Conservation (phyloP, 164 flowering plant species). For the Annona squamosa region DNA sequence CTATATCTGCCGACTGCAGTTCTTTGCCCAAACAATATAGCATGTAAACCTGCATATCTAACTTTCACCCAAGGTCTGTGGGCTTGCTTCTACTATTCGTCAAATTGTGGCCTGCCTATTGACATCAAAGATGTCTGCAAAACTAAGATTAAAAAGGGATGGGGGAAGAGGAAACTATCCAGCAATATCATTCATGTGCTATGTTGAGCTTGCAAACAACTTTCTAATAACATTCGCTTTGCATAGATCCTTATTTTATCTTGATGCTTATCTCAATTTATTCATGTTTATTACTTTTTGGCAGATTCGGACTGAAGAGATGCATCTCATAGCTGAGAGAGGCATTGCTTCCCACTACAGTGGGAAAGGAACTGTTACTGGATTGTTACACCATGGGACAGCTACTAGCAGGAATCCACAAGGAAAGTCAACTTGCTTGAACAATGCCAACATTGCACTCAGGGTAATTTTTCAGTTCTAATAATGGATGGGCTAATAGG, state of each 20-base stretch:
- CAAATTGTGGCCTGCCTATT: too few species aligned
- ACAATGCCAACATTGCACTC: conserved; percentile 85
- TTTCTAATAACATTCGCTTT: not conserved
- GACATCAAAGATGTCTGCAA: too few species aligned
- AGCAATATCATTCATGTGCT: not conserved
- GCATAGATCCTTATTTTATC: not conserved
- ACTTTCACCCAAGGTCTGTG: too few species aligned
- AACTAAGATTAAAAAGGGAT: too few species aligned
- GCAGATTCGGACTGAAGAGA: conserved; percentile 94
- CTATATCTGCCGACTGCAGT: too few species aligned
- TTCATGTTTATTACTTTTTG: conserved; percentile 10
- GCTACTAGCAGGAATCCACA: conserved; percentile 49
- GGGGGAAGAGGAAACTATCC: too few species aligned
- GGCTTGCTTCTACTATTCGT: too few species aligned
- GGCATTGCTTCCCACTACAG: conserved; percentile 97
- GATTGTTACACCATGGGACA: conserved; percentile 52
- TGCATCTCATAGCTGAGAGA: conserved; percentile 96
- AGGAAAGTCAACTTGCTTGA: conserved; percentile 65
- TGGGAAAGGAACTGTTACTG: conserved; percentile 64
- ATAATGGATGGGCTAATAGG: conserved; percentile 3
- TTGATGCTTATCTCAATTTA: not conserved
- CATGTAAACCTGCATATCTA: too few species aligned
- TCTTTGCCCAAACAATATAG: too few species aligned
- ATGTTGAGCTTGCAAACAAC: not conserved
- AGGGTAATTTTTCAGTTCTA: conserved; percentile 45